Base-by-base conservation (phyloP, 345 rosid genomes). In the Gossypium herbaceum region DNA sequence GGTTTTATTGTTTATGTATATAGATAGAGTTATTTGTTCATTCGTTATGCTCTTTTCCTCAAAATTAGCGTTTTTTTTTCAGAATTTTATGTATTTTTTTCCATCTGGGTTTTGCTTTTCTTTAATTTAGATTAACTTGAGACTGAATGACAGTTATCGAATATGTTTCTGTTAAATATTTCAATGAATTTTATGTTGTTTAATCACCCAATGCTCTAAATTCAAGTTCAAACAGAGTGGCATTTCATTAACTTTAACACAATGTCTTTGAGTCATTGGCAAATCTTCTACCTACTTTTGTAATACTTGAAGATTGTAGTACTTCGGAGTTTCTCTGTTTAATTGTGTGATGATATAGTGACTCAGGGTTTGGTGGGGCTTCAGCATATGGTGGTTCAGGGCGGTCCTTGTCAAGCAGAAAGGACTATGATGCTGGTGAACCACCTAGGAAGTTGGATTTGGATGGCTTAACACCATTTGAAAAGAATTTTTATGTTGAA, bases 391-490 rank as follows among this genome's bases (percentile, higher is more conserved):
- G 88, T 25, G 81, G 88, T 63, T 86, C 93, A 3, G 82, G 61
- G 39, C 83, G 88, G 64, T 78, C 88, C 29, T 77, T 88, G 1
- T 82, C 92, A 1, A 89, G 88, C 50, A 86, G 84, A 85, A 88
- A 73, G 80, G 98, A 93, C 60, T 55, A 65, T 19, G 89, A 77
- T 64, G 86, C 82, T 56, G 73, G 67, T 43, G 91, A 85, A 39
- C 83, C 91, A 1, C 91, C 94, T 2, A 77, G 80, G 87, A 93
- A 87, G 83, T 83, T 84, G 15, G 95, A 93, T 86, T 88, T 96
- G 81, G 99, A 91, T 90, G 99, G 97, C 19, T 82, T 96, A 85
- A 86, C 90, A 82, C 91, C 97, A 52, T 96, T 93, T 24, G 94
- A 93, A 85, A 96, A 96, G 89, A 93, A 96, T 69, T 96, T 96